Conservation (phyloP, 176 grass and related monocot species). For the Luzula sylvatica region DNA sequence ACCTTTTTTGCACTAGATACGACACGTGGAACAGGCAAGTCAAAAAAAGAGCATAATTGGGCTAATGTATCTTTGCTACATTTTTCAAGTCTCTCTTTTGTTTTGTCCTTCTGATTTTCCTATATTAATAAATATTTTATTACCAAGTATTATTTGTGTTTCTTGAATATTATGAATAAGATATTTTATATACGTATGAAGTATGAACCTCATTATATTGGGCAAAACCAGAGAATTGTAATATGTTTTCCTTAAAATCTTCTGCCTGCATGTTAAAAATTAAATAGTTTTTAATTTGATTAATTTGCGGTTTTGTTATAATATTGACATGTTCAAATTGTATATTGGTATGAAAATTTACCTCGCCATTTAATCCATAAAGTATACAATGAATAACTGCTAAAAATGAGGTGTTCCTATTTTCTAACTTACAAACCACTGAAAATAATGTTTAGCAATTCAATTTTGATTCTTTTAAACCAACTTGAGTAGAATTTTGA, state of each 20-base stretch:
- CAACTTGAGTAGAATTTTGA: not conserved
- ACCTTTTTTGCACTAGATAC: slow-evolving; percentile 17
- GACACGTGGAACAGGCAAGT: slow-evolving; percentile 12
- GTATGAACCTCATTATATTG: slow-evolving; percentile 29
- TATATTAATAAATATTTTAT: slow-evolving; percentile 18
- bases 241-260: slow-evolving; percentile 34
- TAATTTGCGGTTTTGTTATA: not conserved
- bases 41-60: slow-evolving; percentile 28
- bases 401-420: slow-evolving; percentile 21
- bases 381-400: slow-evolving; percentile 24
- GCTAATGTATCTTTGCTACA: slow-evolving; percentile 30
- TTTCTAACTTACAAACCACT: slow-evolving; percentile 36
- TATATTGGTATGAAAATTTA: not conserved
- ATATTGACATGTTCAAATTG: not conserved
- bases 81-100: slow-evolving; percentile 34
- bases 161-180: too few relatives aligned
- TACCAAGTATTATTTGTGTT: not conserved
- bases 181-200: not conserved
- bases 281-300: not conserved
- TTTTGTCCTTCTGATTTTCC: slow-evolving; percentile 33
- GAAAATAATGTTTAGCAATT: slow-evolving; percentile 9
- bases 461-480: not conserved
- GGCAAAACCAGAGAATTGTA: slow-evolving; percentile 44
- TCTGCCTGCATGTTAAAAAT: slow-evolving; percentile 17
- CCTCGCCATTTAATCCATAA: slow-evolving; percentile 8